Evolutionary conservation across 2,329 filamentous ascomycete species (phyloP), one percentile per base, ranked within the genome.

Genomic region (Alternaria postmessia): DNA sequence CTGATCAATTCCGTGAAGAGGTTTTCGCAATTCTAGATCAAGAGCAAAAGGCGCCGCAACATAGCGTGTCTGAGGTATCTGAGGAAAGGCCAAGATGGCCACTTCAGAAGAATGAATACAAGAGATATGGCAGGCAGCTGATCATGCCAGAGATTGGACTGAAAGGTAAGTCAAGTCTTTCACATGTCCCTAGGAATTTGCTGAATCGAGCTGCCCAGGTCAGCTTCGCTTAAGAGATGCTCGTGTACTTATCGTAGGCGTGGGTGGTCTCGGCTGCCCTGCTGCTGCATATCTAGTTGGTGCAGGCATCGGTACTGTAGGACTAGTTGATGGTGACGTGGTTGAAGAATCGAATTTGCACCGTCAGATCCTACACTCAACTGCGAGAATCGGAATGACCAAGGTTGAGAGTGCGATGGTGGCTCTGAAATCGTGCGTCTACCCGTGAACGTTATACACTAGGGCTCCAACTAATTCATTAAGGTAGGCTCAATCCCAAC

Each of bases 341-440:
- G 94, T 99, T 30, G 95, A 98, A 75, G 81, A 85, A 16, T 97
- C 93, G 28, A 99, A 99, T 75, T 84, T 99, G 14, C 95, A 98
- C 81, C 89, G 95, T 0, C 95, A 99, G 79, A 88, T 98, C 51
- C 86, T 93, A 32, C 94, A 99, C 76, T 85, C 85, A 3, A 91
- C 88, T 0, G 81, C 82, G 3, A 87, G 87, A 52, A 87, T 96
- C 5, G 92, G 92, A 11, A 87, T 87, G 82, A 84, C 82, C 58
- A 98, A 98, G 79, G 93, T 95, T 3, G 87, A 93, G 56, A 96
- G 92, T 74, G 90, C 78, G 11, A 76, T 79, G 57, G 72, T 79
- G 42, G 78, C 79, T 54, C 63, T 84, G 36, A 75, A 67, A 43
- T 76, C 79, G 82, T 84, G 75, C 68, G 81, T 81, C 26, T 18